Evolutionary conservation across 495 filamentous ascomycete genomes (phyloP).

Genomic region (Elaphomyces granulatus): DNA sequence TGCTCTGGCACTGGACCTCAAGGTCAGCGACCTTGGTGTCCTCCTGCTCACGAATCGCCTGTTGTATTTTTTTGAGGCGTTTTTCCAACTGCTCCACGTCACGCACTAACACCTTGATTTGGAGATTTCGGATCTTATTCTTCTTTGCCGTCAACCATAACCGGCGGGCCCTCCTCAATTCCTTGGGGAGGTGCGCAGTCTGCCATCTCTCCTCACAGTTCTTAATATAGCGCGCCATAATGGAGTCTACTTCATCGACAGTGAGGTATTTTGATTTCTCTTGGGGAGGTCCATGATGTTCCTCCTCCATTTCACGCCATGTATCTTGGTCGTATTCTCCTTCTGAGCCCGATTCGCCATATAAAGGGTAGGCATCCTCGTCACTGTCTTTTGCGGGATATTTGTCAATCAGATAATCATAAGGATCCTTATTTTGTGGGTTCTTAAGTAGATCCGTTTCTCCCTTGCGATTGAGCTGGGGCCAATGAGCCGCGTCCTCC

Average conservation of each 20-base stretch:
- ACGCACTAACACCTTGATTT: slow-evolving; percentile 12
- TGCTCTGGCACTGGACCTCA: slow-evolving; percentile 32
- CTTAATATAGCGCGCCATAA: slow-evolving; percentile 40
- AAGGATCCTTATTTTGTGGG: slow-evolving; percentile 6
- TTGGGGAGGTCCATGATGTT: slow-evolving; percentile 17
- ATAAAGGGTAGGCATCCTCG: slow-evolving; percentile 43
- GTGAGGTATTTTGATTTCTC: slow-evolving; percentile 19
- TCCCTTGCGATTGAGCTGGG: background rate
- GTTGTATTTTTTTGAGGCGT: slow-evolving; percentile 36
- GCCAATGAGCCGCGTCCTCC: slow-evolving; percentile 7
- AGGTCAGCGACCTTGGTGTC: slow-evolving; percentile 38
- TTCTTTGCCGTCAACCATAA: slow-evolving; percentile 43
- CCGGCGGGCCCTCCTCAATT: slow-evolving; percentile 38
- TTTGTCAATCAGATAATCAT: slow-evolving; percentile 31
- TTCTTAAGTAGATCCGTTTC: background rate
- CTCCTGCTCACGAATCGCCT: slow-evolving; percentile 33
- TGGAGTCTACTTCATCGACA: slow-evolving; percentile 30
- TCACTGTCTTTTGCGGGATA: slow-evolving; percentile 26
- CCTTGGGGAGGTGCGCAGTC: slow-evolving; percentile 35
- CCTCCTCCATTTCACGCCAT: slow-evolving; percentile 48
- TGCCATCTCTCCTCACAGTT: slow-evolving; percentile 44
- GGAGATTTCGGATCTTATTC: slow-evolving; percentile 14
- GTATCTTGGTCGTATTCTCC: slow-evolving; percentile 40
- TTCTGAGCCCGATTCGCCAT: slow-evolving; percentile 51
- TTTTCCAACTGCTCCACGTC: slow-evolving; percentile 22